These are phyloP conservation scores for Penicillium capsulatum DNA, from an alignment of 2,329 filamentous ascomycete genomes.

Conservation along the genomic window DNA sequence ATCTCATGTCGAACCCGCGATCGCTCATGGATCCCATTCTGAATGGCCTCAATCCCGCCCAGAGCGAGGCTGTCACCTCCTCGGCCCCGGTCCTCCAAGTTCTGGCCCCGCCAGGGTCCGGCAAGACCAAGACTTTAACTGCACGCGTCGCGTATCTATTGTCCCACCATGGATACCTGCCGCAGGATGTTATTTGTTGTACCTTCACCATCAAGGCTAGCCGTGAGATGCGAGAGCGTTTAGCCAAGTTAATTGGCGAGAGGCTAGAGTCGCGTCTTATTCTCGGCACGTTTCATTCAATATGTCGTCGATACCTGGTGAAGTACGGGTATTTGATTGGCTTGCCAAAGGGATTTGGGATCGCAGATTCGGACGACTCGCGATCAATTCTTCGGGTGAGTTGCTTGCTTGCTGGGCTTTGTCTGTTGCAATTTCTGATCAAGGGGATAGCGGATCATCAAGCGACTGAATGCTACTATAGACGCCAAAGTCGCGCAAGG, in stretches of 20 bases:
- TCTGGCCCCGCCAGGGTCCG: conserved; percentile 63
- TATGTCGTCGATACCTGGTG: conserved; percentile 77
- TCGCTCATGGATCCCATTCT: conserved; percentile 53
- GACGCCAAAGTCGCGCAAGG: conserved; percentile 67
- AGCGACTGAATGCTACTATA: conserved; percentile 63
- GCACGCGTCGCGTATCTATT: conserved; percentile 88
- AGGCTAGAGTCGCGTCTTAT: conserved; percentile 71
- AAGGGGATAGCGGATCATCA: conserved; percentile 62
- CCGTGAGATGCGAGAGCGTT: conserved; percentile 85
- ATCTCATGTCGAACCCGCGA: conserved; percentile 1
- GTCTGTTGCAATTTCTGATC: neutral
- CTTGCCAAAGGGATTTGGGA: conserved; percentile 77
- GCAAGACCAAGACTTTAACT: conserved; percentile 93
- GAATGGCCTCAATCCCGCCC: conserved; percentile 60
- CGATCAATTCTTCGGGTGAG: conserved; percentile 65
- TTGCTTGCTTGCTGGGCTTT: neutral
- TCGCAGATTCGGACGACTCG: conserved; percentile 80
- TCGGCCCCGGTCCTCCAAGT: conserved; percentile 57
- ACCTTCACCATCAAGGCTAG: conserved; percentile 97
- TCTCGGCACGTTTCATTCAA: conserved; percentile 91
- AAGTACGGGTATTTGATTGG: conserved; percentile 82
- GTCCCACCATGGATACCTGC: conserved; percentile 64
- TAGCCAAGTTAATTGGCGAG: conserved; percentile 74
- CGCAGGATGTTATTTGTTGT: conserved; percentile 86
- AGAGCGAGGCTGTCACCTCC: conserved; percentile 62